phyloP scores from a whole-genome alignment of 2,329 filamentous ascomycete species.

The Aspergillus sp. region DNA sequence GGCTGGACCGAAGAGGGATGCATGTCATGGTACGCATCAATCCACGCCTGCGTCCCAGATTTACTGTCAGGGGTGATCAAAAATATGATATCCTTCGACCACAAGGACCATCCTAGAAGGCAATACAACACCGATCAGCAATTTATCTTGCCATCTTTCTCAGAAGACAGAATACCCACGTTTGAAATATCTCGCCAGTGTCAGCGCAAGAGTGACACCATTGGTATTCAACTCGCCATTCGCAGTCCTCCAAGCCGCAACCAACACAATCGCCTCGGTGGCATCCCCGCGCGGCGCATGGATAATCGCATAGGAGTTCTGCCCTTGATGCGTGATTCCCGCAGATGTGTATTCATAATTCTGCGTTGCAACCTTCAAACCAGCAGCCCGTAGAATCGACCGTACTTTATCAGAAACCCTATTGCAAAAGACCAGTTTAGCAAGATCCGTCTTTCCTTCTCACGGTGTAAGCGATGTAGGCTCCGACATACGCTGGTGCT shows the following conservation, averaged over 20 bases:
- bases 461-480: no score
- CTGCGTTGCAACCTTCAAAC: conserved; percentile 83
- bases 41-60: conserved; percentile 91
- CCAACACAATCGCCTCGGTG: conserved; percentile 90
- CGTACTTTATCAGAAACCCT: conserved; percentile 66
- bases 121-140: conserved; percentile 9
- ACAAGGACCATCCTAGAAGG: conserved; percentile 75
- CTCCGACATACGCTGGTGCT: conserved; percentile 22
- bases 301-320: conserved; percentile 91
- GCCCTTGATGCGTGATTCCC: conserved; percentile 67
- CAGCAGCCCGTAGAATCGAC: conserved; percentile 69
- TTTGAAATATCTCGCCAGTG: conserved; percentile 91
- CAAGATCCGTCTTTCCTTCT: no score
- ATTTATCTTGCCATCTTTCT: not conserved
- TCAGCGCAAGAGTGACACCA: conserved; percentile 79
- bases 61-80: conserved; percentile 83
- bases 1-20: conserved; percentile 68
- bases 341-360: conserved; percentile 80
- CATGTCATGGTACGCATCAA: conserved; percentile 92
- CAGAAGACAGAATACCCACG: conserved; percentile 40
- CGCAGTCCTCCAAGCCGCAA: conserved; percentile 83
- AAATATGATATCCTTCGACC: conserved; percentile 98
- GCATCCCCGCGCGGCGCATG: conserved; percentile 93
- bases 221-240: conserved; percentile 75
- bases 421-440: conserved; percentile 1